These are phyloP conservation scores for Colletotrichum somersetense DNA, from an alignment of 2,329 filamentous ascomycete genomes.

Conservation along the genomic window DNA sequence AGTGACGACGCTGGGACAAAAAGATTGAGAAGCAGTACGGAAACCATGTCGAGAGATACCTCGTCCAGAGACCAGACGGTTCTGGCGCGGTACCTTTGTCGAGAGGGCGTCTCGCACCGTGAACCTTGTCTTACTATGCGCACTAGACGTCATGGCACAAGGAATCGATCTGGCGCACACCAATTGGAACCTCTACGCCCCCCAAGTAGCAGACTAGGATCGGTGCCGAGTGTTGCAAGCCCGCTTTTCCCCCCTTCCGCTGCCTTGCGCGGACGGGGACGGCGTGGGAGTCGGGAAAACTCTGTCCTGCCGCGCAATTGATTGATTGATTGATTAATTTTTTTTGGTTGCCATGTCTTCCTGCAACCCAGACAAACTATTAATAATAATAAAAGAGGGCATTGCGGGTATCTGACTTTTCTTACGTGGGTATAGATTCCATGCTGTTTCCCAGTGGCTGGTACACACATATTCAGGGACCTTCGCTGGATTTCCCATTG, in stretches of 20 bases:
- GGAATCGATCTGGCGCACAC: conserved; percentile 34
- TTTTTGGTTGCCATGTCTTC: neutral
- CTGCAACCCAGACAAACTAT: neutral
- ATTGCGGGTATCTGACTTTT: conserved; percentile 23
- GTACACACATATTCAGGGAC: conserved; percentile 9
- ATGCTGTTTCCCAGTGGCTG: neutral
- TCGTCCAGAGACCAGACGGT: conserved; percentile 30
- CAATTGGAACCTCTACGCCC: conserved; percentile 38
- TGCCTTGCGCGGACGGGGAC: conserved; percentile 6
- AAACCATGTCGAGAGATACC: conserved; percentile 28
- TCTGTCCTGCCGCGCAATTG: conserved; percentile 19
- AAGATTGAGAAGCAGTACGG: neutral
- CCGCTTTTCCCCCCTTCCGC: conserved; percentile 29
- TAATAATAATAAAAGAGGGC: neutral
- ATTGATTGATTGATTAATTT: neutral
- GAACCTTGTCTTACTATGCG: conserved; percentile 37
- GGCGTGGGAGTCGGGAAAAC: conserved; percentile 10
- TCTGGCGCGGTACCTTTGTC: conserved; percentile 21
- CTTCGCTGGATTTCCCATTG: conserved; percentile 9
- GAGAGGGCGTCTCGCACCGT: conserved; percentile 5
- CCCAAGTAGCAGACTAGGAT: conserved; percentile 26
- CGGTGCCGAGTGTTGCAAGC: conserved; percentile 29
- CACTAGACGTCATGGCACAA: conserved; percentile 40
- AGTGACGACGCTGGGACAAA: neutral
- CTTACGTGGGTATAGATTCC: conserved; percentile 7